Conservation (phyloP, 2,329 filamentous ascomycete species). For the Sporothrix variecibatus region DNA sequence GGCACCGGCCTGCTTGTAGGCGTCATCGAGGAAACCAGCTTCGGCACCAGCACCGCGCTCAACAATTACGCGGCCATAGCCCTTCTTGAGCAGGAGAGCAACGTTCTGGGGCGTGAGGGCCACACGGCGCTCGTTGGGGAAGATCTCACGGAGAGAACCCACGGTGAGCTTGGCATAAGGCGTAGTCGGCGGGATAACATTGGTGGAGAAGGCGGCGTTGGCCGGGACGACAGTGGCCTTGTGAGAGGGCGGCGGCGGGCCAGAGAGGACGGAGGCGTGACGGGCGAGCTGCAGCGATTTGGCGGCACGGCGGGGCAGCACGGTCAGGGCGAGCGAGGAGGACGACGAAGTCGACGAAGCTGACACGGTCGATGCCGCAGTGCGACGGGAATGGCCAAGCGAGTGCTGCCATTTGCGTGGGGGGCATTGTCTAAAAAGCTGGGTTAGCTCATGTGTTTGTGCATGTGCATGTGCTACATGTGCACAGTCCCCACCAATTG, state of each 20-base stretch:
- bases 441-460: neutral
- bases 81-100: slow-evolving; percentile 79
- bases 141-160: slow-evolving; percentile 79
- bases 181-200: slow-evolving; percentile 47
- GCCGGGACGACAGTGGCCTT: slow-evolving; percentile 25
- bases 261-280: slow-evolving; percentile 42
- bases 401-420: slow-evolving; percentile 44
- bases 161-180: slow-evolving; percentile 75
- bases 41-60: slow-evolving; percentile 77
- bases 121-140: slow-evolving; percentile 75
- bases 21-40: slow-evolving; percentile 76
- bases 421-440: neutral
- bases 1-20: slow-evolving; percentile 76
- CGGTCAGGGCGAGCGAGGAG: slow-evolving; percentile 33
- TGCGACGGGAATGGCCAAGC: slow-evolving; percentile 33
- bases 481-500: neutral
- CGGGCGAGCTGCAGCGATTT: slow-evolving; percentile 43
- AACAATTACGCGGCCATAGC: slow-evolving; percentile 73
- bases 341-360: slow-evolving; percentile 17
- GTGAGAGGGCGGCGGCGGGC: slow-evolving; percentile 30
- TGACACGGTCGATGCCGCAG: neutral
- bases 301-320: slow-evolving; percentile 32
- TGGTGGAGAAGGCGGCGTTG: slow-evolving; percentile 44
- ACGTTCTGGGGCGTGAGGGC: slow-evolving; percentile 85
- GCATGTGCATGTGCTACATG: neutral